Conservation (phyloP, 371 early-diverging fungal genomes). For the Saksenaea vasiformis region DNA sequence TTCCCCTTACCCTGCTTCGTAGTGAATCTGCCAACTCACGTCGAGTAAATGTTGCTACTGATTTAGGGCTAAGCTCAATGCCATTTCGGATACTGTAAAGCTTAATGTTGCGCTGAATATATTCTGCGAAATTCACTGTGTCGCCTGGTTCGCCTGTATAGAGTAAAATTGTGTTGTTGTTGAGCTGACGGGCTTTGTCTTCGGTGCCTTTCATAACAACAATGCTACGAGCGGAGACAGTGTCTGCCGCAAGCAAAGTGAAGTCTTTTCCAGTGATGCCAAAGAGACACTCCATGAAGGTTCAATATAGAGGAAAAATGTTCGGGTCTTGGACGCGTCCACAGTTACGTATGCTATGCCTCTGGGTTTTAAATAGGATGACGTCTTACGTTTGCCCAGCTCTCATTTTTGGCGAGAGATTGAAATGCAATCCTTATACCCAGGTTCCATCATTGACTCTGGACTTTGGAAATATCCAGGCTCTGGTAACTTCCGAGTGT, state of each 20-base stretch:
- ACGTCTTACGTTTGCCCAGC: too few species aligned
- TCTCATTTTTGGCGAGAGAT: too few species aligned
- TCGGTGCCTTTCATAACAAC: slow-evolving; percentile 90
- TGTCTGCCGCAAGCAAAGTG: slow-evolving; percentile 87
- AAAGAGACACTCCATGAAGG: slow-evolving; percentile 85
- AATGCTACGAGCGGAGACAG: slow-evolving; percentile 80
- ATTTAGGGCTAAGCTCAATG: slow-evolving; percentile 77
- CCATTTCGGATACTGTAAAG: slow-evolving; percentile 90
- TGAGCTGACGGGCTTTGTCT: slow-evolving; percentile 87
- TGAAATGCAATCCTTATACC: too few species aligned
- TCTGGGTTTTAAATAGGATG: too few species aligned
- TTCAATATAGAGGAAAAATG: background rate
- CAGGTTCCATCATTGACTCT: too few species aligned
- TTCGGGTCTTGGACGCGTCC: background rate
- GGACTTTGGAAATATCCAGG: too few species aligned
- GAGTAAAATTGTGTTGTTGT: slow-evolving; percentile 79
- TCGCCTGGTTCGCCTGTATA: slow-evolving; percentile 96
- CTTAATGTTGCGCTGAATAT: slow-evolving; percentile 89
- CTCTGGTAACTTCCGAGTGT: too few species aligned
- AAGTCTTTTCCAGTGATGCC: slow-evolving; percentile 96
- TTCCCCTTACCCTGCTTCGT: slow-evolving; percentile 75
- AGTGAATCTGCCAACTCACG: slow-evolving; percentile 87
- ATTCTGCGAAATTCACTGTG: slow-evolving; percentile 93
- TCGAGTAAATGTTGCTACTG: slow-evolving; percentile 84
- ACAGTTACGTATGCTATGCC: too few species aligned